Evolutionary conservation across 1,139 yeast species (phyloP).

Genomic region (Lodderomyces orthopsilosis): DNA sequence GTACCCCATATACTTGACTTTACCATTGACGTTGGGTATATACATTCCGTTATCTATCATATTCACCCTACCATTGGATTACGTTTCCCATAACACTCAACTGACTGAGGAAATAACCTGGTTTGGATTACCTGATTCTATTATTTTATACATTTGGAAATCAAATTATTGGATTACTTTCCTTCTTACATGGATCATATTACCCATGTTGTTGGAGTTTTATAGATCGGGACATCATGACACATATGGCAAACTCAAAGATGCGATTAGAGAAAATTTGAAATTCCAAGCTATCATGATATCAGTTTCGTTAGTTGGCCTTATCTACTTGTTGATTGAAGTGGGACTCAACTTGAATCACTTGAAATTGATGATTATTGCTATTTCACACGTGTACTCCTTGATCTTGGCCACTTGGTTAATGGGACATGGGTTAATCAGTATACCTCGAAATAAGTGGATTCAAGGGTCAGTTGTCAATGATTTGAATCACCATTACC

Average conservation of each 20-base stretch:
- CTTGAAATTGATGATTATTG: constrained; percentile 67
- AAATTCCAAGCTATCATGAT: constrained; percentile 61
- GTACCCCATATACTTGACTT: constrained; percentile 33
- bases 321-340: constrained; percentile 59
- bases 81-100: constrained; percentile 31
- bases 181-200: constrained; percentile 65
- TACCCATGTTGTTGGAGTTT: constrained; percentile 73
- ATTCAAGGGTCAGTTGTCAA: constrained; percentile 40
- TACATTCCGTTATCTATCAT: constrained; percentile 43
- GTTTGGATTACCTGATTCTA: constrained; percentile 36
- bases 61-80: constrained; percentile 41
- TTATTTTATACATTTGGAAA: constrained; percentile 65
- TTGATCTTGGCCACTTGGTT: constrained; percentile 75
- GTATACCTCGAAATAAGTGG: constrained; percentile 63
- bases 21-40: constrained; percentile 40
- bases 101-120: constrained; percentile 16
- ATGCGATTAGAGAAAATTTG: constrained; percentile 57
- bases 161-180: constrained; percentile 80
- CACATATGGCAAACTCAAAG: constrained; percentile 43
- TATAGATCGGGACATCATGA: constrained; percentile 68
- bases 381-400: constrained; percentile 77
- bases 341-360: constrained; percentile 58
- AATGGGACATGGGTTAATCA: constrained; percentile 78
- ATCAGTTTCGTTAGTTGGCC: constrained; percentile 50
- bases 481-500: constrained; percentile 45